phyloP scores from a whole-genome alignment of 2,329 filamentous ascomycete species.

The Claviceps africana region DNA sequence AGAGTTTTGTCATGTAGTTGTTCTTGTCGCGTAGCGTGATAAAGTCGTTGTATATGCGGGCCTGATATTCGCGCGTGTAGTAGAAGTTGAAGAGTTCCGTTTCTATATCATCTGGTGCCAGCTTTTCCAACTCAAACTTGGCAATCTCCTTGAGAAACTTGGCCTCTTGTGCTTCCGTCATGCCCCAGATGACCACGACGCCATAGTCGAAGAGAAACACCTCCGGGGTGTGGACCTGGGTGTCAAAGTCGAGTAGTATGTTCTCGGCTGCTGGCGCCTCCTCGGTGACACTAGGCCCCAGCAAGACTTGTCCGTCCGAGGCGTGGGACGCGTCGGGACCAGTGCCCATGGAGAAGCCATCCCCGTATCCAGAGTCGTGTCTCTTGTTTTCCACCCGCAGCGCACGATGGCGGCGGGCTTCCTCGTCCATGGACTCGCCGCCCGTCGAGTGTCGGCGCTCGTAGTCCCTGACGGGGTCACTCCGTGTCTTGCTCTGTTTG shows the following conservation, averaged over 20 bases:
- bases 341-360: conserved; percentile 15
- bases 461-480: conserved; percentile 29
- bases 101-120: conserved; percentile 78
- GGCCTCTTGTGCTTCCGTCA: conserved; percentile 80
- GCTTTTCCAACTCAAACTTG: conserved; percentile 86
- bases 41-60: conserved; percentile 98
- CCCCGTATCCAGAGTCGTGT: conserved; percentile 17
- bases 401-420: conserved; percentile 35
- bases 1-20: conserved; percentile 96
- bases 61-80: conserved; percentile 95
- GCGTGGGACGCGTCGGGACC: conserved; percentile 15
- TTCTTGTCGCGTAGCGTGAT: conserved; percentile 87
- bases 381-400: conserved; percentile 40
- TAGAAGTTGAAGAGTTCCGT: conserved; percentile 99
- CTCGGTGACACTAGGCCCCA: conserved; percentile 21
- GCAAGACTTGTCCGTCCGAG: conserved; percentile 19
- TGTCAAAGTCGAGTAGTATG: conserved; percentile 65
- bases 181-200: conserved; percentile 96
- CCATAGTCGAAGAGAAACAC: conserved; percentile 96
- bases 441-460: conserved; percentile 67
- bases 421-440: conserved; percentile 36
- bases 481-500: conserved; percentile 19
- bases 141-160: conserved; percentile 85
- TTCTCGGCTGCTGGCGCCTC: conserved; percentile 26
- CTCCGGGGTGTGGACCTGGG: conserved; percentile 78